Evolutionary conservation across 306 rosid species (phyloP), one percentile per base, ranked within the genome.

Genomic region (Quercus engelmannii): DNA sequence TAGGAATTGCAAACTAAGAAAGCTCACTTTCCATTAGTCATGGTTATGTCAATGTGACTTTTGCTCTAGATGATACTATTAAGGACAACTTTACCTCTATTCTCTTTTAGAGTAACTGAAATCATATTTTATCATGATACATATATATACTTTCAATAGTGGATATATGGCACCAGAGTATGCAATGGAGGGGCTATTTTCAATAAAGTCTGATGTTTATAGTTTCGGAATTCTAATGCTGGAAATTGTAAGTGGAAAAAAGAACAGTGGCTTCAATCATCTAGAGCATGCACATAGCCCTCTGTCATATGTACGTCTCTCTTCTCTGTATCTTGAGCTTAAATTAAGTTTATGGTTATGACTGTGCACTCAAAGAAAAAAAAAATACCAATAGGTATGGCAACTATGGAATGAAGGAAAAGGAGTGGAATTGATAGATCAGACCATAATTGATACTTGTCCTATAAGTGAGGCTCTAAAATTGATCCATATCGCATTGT

Each of bases 121-220:
- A 7, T 11, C 4, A 2, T 20, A 57, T 1, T 6, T 2, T 49
- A 49, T 57, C 63, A 20, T 20, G 3, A 57, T 20, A 8, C 10
- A 38, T 38, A 35, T 0, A 33, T 4, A 31, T 31, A 31, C 35
- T 21, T 58, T 31, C 21, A 38, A 20, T 25, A 79, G 86, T 6
- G 74, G 86, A 69, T 83, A 79, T 6, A 83, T 83, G 80, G 83
- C 81, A 4, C 86, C 78, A 0, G 83, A 83, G n/a, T 83, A 83
- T 38, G 83, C 70, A n/a, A 49, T 61, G 33, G 18, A 69, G 0
- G 84, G 84, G 4, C 26, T 26, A 0, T 84, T 79, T 14, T 84
- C 79, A 3, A n/a, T 67, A 1, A 79, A 80, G 23, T 80, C 76
- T 0, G 81, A 80, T 68, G 79, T 84, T 28, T 84, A 61, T 18